phyloP scores from a whole-genome alignment of 2,329 filamentous ascomycete species.

The Cladophialophora carrionii region DNA sequence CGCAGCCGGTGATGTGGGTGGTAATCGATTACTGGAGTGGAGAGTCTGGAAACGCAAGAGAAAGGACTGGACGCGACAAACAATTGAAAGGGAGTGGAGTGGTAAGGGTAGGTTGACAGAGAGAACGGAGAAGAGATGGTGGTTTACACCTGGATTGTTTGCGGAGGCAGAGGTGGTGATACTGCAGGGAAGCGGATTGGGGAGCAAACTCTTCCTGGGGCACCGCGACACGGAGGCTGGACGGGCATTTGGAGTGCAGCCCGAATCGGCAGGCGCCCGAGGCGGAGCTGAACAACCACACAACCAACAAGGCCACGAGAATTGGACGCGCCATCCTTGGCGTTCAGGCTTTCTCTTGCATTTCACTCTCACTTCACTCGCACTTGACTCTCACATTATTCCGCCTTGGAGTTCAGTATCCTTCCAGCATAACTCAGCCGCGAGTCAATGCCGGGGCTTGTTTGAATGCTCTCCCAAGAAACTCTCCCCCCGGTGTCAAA shows the following conservation, averaged over 20 bases:
- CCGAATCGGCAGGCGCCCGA: slow-evolving; percentile 8
- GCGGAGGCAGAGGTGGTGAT: slow-evolving; percentile 8
- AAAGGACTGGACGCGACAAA: slow-evolving; percentile 25
- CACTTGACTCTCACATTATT: background rate
- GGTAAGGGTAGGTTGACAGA: slow-evolving; percentile 22
- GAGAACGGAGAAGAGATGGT: slow-evolving; percentile 5
- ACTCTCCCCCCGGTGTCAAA: too few relatives aligned
- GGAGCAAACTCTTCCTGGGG: slow-evolving; percentile 10
- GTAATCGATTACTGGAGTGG: slow-evolving; percentile 34
- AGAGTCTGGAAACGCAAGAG: slow-evolving; percentile 31
- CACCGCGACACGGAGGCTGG: background rate
- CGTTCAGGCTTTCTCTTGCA: background rate
- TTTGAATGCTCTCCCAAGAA: too few relatives aligned
- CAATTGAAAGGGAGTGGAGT: slow-evolving; percentile 26
- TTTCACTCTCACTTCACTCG: background rate
- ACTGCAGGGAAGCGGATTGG: slow-evolving; percentile 15
- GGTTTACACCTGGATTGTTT: slow-evolving; percentile 30
- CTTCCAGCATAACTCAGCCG: background rate
- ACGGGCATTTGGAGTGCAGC: background rate
- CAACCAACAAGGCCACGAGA: slow-evolving; percentile 5
- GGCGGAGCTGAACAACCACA: slow-evolving; percentile 3
- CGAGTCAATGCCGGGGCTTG: background rate
- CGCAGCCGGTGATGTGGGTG: slow-evolving; percentile 2
- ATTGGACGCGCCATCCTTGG: background rate
- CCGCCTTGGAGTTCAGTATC: background rate